These are phyloP conservation scores for Pichia sp. DNA, from an alignment of 1,139 yeast genomes.

Conservation along the genomic window DNA sequence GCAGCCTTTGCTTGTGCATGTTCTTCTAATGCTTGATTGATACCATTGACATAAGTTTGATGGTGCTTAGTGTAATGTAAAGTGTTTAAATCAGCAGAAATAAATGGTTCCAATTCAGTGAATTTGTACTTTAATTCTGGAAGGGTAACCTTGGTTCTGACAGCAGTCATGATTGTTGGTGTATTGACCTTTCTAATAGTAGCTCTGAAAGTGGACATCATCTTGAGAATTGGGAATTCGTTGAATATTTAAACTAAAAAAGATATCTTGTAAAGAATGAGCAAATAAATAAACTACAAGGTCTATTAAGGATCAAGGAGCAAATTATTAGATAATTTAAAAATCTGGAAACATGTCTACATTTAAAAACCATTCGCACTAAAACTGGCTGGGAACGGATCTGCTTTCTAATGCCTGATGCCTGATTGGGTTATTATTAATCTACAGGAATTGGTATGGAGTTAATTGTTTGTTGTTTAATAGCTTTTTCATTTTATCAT, in stretches of 20 bases:
- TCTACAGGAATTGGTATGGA: background rate
- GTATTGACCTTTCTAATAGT: conserved; percentile 10
- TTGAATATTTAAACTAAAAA: background rate
- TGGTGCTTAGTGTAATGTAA: conserved; percentile 90
- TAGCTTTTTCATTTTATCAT: too few relatives aligned
- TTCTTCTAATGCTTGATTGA: conserved; percentile 77
- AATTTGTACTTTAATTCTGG: conserved; percentile 88
- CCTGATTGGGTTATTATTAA: background rate
- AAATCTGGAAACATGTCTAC: background rate
- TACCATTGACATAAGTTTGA: conserved; percentile 88
- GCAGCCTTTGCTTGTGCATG: conserved; percentile 62
- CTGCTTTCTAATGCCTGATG: background rate
- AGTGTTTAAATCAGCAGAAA: conserved; percentile 86
- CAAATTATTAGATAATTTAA: background rate
- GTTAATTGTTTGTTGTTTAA: background rate
- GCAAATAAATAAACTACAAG: background rate
- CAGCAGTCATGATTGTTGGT: conserved; percentile 18
- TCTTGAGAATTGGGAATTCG: background rate
- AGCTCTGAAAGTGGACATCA: conserved; percentile 23
- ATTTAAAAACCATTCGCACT: background rate
- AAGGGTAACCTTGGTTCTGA: conserved; percentile 64
- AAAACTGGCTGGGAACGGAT: background rate
- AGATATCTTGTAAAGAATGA: background rate
- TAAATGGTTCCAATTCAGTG: conserved; percentile 84
- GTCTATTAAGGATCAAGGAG: background rate